Evolutionary conservation across 1,284 basidiomycete genomes (phyloP), one percentile per base, ranked within the genome.

Genomic region (Ceratobasidium sp.): DNA sequence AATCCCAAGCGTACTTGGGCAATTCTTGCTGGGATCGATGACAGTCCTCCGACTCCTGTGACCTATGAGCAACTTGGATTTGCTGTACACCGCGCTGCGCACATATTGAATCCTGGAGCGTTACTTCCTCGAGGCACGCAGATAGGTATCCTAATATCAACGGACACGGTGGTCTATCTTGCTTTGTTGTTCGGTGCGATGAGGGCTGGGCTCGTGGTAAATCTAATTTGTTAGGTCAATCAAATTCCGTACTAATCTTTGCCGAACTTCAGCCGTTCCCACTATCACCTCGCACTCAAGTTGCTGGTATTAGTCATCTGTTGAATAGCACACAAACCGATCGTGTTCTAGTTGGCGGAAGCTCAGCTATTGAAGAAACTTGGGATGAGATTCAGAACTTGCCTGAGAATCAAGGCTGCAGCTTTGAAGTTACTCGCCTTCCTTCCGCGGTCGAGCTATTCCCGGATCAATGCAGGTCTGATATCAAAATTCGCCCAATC

Each of bases 201-300:
- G 70, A 62, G 70, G 28, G 70, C 70, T 17, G 70, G 70, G 1
- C 57, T 73, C n/a, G 70, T 73, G n/a, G 70, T 73, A 26, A 59
- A 42, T 40, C 9, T 33, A 6, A 13, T 50, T n/a, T 62, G 44
- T 38, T 20, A 6, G 15, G 23, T 20, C 10, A 48, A 12, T 48
- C 46, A 48, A 48, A 17, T 48, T 48, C 12, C 17, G 46, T 48
- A 48, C 46, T 12, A 42, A 28, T 17, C 46, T 20, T 9, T 9
- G 6, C 26, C 9, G 40, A 12, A 6, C 59, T n/a, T 9, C n/a
- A 73, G 70, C 70, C 70, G 6, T 73, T 73, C 28, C 70, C 59
- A 1, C n/a, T 73, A 17, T 73, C 70, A 4, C 70, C 56, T 48
- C 70, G 70, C 17, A 73, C 59, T 23, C 70, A 73, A 57, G 28